Evolutionary conservation across 2,329 filamentous ascomycete genomes (phyloP), one percentile per base, ranked within the genome.

Genomic region (Stagonosporopsis chrysanthemi): DNA sequence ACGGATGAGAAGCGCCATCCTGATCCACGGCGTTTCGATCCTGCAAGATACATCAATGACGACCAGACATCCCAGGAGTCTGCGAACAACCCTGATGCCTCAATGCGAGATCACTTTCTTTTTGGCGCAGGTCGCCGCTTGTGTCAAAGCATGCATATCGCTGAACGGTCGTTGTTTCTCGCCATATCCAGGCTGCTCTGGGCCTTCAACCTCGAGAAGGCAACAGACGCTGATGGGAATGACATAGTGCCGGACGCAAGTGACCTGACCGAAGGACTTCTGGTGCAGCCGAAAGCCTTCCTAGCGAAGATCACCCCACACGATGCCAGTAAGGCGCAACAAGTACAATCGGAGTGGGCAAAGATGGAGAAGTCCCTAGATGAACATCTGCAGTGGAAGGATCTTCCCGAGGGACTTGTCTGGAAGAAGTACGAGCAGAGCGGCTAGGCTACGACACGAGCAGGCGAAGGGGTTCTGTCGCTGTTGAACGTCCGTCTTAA

Each of bases 21-120:
- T 0, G 68, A 81, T 19, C 81, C 81, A 0, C 64, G 74, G 2
- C 60, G 47, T 2, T 84, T 83, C 60, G 64, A 82, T 46, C 81
- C 81, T 0, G 73, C 72, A 2, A 73, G 80, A 2, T 81, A 65
- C 50, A n/a, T 42, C 3, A 22, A 64, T 15, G 66, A 72, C 35
- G 12, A n/a, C 1, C 69, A 71, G 29, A 66, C 68, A 2, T 64
- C 73, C 4, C 73, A 68, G 11, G 74, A 76, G 41, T 69, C 61
- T 39, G 73, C 69, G 15, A 70, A 43, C 0, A 74, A 79, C 22
- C 58, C 76, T 0, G 62, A 71, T 33, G 28, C 62, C 0, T 43
- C 60, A 0, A 57, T 66, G 19, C 66, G 69, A n/a, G 77, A 79
- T 36, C 74, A 78, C 41, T 78, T 73, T 22, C 62, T 66, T 14